Base-by-base conservation (phyloP, 345 rosid species). In the Fremontodendron californicum region DNA sequence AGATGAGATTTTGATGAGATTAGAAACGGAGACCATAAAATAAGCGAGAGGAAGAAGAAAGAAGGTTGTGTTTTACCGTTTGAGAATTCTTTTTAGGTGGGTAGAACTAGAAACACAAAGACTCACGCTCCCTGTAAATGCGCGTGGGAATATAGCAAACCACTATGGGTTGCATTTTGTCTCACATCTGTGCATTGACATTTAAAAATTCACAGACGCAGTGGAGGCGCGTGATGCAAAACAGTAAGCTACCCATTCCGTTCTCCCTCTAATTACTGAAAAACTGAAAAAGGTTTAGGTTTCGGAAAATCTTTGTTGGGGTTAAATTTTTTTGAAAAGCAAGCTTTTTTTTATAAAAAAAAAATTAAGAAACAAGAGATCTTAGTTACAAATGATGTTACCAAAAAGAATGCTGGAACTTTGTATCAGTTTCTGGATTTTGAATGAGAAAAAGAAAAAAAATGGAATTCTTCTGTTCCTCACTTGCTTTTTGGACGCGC, bases 341-440 rank as follows among this genome's bases (percentile, higher is more conserved):
- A n/a, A n/a, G n/a, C n/a, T n/a, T n/a, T n/a, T n/a, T n/a, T n/a
- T n/a, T n/a, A n/a, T n/a, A n/a, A n/a, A n/a, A n/a, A n/a, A n/a
- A n/a, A n/a, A n/a, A n/a, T n/a, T n/a, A n/a, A 43, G 52, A 78
- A 57, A 65, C 35, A 75, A 78, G 35, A n/a, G 71, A 78, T 29
- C 19, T 62, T 23, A 54, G 21, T 23, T 54, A 37, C 55, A 43
- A 51, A 31, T 74, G 84, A 81, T 76, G 29, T 55, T 49, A 77
- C 84, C 86, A 13, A 87, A 84, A 77, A 75, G 83, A 85, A 83
- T 78, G 89, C 88, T 80, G 87, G 83, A 79, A 80, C 79, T 82
- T 84, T 81, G 66, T 31, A 43, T 51, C 85, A 79, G 78, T 78
- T 83, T 64, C 52, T 45, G n/a, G 43, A 3, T 69, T 80, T 42